Evolutionary conservation across 2,329 filamentous ascomycete species (phyloP).

Genomic region (Diaporthe australafricana): DNA sequence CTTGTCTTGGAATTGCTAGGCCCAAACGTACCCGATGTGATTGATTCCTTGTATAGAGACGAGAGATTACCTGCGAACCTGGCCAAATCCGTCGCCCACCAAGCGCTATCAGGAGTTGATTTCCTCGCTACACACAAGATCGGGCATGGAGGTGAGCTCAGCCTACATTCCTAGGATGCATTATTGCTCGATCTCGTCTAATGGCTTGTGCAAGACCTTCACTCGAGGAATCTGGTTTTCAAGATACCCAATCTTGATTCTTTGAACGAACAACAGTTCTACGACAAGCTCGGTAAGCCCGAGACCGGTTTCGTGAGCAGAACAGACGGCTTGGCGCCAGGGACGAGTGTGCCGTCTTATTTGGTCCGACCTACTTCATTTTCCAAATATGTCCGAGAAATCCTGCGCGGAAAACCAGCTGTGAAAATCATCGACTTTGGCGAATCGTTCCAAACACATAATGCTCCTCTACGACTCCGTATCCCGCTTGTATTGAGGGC

Average conservation of each 20-base stretch:
- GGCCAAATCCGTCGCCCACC: not conserved
- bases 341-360: not conserved
- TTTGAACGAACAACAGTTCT: not conserved
- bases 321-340: not conserved
- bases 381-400: not conserved
- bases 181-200: not conserved
- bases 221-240: not conserved
- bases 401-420: not conserved
- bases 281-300: not conserved
- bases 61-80: not conserved
- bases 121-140: not conserved
- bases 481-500: constrained; percentile 3
- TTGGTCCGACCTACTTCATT: not conserved
- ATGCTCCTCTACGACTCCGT: not conserved
- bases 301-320: not conserved
- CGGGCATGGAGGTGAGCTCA: not conserved
- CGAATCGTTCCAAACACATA: not conserved
- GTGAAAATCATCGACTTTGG: constrained; percentile 6
- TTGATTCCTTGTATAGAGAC: not conserved
- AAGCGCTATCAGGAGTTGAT: not conserved
- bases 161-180: no score
- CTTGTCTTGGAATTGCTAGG: not conserved
- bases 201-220: not conserved
- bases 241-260: constrained; percentile 6
- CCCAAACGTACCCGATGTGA: not conserved